A percentile compares a stretch with the other conserved stretches of the same genome.
Conservation (phyloP, 495 filamentous ascomycete species). For the Astrothelium subdiscretum region DNA sequence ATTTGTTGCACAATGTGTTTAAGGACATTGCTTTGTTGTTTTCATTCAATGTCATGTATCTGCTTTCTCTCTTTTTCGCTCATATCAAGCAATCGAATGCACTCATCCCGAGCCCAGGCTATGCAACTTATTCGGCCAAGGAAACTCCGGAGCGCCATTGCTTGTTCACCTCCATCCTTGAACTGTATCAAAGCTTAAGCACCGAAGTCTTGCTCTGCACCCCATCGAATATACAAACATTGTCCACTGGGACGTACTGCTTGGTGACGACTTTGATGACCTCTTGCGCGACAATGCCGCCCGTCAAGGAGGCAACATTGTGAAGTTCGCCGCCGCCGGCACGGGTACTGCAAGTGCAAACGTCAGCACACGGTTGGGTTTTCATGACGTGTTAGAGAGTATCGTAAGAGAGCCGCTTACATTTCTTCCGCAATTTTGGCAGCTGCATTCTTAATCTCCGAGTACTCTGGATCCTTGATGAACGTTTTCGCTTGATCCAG, state of each 20-base stretch:
- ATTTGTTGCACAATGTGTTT: too few relatives aligned
- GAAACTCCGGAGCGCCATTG: background rate
- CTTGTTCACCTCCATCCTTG: background rate
- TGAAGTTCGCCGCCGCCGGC: conserved; percentile 82
- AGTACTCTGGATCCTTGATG: conserved; percentile 32
- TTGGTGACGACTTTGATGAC: conserved; percentile 90
- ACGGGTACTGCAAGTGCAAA: conserved; percentile 38
- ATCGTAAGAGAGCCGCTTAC: conserved; percentile 12
- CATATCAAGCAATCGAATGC: too few relatives aligned
- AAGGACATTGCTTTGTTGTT: too few relatives aligned
- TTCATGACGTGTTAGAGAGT: background rate
- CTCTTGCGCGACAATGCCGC: conserved; percentile 91
- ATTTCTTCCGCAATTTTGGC: conserved; percentile 23
- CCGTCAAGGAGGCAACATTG: conserved; percentile 82
- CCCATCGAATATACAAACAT: conserved; percentile 88
- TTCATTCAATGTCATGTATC: too few relatives aligned
- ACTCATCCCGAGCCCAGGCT: background rate
- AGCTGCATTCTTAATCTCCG: conserved; percentile 33
- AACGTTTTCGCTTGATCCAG: conserved; percentile 37
- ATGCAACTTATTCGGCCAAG: background rate
- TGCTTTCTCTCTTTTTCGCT: too few relatives aligned
- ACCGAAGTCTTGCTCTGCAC: conserved; percentile 69
- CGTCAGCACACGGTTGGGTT: background rate
- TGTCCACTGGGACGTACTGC: conserved; percentile 92
- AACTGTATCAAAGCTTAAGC: conserved; percentile 30